These are phyloP conservation scores for Gracilariopsis chorda DNA, from an alignment of 23 red algal species.

Conservation along the genomic window DNA sequence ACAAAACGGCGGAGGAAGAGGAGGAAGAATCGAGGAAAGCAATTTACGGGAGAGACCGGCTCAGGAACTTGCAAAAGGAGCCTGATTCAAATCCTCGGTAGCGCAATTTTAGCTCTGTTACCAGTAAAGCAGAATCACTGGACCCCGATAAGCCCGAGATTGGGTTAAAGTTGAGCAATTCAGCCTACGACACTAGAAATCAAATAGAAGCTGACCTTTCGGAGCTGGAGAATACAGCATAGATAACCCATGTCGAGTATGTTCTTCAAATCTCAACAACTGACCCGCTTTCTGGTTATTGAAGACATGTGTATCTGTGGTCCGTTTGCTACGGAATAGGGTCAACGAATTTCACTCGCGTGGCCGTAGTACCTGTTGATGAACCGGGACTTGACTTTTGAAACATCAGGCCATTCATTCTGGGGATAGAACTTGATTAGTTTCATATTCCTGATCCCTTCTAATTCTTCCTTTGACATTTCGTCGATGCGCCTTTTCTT, in stretches of 20 bases:
- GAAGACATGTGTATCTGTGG: neutral
- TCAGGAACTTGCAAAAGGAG: slow-evolving; percentile 12
- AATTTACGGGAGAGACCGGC: slow-evolving; percentile 58
- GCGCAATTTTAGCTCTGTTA: too few species aligned
- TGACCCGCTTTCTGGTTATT: too few species aligned
- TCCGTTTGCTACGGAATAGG: neutral
- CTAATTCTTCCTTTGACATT: slow-evolving; percentile 65
- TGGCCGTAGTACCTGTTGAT: slow-evolving; percentile 97
- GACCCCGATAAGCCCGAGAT: too few species aligned
- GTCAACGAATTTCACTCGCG: slow-evolving; percentile 56
- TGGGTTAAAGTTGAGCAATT: too few species aligned
- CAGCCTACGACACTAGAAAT: too few species aligned
- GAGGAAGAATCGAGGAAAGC: slow-evolving; percentile 51
- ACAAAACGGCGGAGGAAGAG: slow-evolving; percentile 63
- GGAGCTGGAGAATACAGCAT: too few species aligned
- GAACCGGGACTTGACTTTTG: slow-evolving; percentile 68
- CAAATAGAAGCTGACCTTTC: too few species aligned
- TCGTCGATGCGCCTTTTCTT: slow-evolving; percentile 46
- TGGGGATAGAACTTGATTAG: slow-evolving; percentile 94
- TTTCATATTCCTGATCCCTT: slow-evolving; percentile 75
- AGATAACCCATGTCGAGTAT: too few species aligned
- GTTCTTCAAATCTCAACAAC: too few species aligned
- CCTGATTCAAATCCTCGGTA: neutral
- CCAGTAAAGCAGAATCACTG: too few species aligned
- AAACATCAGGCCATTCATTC: slow-evolving; percentile 84